These are phyloP conservation scores for Saccharum spontaneum DNA, from an alignment of 176 grass and related monocot species.

Conservation along the genomic window DNA sequence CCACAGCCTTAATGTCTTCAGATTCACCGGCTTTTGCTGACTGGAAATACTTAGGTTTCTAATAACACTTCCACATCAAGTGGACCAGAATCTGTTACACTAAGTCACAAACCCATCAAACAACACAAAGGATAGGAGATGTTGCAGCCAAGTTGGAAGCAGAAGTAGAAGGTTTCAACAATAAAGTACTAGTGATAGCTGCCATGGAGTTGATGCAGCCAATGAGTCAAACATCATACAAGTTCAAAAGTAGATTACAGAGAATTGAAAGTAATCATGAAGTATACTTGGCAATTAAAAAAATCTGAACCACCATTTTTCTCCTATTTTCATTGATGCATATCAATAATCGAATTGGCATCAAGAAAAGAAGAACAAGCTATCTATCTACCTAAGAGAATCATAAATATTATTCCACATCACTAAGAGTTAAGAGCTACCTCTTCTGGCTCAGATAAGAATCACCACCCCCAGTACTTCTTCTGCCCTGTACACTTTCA, in stretches of 20 bases:
- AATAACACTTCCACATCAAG: background rate
- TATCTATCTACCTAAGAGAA: slow-evolving; percentile 3
- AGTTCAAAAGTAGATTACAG: slow-evolving; percentile 5
- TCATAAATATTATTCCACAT: background rate
- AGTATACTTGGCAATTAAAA: background rate
- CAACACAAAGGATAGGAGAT: background rate
- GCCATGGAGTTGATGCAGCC: background rate
- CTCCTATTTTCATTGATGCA: background rate
- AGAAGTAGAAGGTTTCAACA: slow-evolving; percentile 16
- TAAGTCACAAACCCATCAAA: background rate
- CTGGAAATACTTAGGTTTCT: slow-evolving; percentile 1
- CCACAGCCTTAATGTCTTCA: background rate
- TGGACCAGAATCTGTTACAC: background rate
- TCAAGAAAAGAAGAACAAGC: background rate
- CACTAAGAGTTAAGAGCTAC: slow-evolving; percentile 41
- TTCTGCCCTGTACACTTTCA: slow-evolving; percentile 3
- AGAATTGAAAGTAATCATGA: background rate
- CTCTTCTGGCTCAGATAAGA: slow-evolving; percentile 91
- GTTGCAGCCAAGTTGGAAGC: slow-evolving; percentile 3
- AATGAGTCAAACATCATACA: slow-evolving; percentile 10
- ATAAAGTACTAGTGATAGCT: background rate
- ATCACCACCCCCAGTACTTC: slow-evolving; percentile 38
- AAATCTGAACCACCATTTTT: background rate
- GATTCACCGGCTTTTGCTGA: background rate
- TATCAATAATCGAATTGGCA: background rate